A percentile compares a stretch with the other conserved stretches of the same genome.
These are phyloP conservation scores for Pyrus hybrid DNA, from an alignment of 331 rosid species.

Conservation along the genomic window DNA sequence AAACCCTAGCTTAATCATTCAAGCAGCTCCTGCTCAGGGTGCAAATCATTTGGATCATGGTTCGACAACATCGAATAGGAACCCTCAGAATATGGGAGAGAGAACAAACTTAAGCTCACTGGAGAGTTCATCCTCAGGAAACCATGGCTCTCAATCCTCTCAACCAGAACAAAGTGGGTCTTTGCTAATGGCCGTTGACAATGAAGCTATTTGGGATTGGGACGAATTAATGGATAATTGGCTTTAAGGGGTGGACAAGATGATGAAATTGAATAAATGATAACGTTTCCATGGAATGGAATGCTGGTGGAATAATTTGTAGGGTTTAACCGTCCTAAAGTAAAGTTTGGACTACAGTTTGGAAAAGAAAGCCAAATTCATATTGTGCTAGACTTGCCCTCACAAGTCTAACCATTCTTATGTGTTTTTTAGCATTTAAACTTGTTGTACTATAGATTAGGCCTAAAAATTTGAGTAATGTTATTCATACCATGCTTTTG, in stretches of 20 bases:
- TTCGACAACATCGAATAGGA: too few species aligned
- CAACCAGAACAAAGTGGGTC: constrained; percentile 13
- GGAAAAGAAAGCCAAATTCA: not conserved
- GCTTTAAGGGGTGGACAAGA: constrained; percentile 10
- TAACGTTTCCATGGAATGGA: not conserved
- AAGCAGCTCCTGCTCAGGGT: not conserved
- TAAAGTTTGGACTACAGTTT: not conserved
- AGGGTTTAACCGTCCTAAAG: not conserved
- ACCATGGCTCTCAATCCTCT: constrained; percentile 12
- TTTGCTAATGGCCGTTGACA: constrained; percentile 18
- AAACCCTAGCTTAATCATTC: not conserved
- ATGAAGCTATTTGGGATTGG: constrained; percentile 42
- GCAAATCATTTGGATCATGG: not conserved
- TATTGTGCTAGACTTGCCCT: not conserved
- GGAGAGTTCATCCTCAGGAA: constrained; percentile 35
- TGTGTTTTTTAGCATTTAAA: too few species aligned
- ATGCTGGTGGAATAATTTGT: not conserved
- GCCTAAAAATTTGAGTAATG: too few species aligned
- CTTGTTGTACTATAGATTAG: too few species aligned
- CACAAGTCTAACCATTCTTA: too few species aligned
- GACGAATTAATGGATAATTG: constrained; percentile 25
- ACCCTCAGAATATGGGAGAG: not conserved
- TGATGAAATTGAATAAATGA: not conserved
- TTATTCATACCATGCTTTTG: too few species aligned
- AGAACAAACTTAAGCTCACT: constrained; percentile 1